Base-by-base conservation (phyloP, 805 yeast genomes). In the Zygosaccharomyces kombuchaensis region DNA sequence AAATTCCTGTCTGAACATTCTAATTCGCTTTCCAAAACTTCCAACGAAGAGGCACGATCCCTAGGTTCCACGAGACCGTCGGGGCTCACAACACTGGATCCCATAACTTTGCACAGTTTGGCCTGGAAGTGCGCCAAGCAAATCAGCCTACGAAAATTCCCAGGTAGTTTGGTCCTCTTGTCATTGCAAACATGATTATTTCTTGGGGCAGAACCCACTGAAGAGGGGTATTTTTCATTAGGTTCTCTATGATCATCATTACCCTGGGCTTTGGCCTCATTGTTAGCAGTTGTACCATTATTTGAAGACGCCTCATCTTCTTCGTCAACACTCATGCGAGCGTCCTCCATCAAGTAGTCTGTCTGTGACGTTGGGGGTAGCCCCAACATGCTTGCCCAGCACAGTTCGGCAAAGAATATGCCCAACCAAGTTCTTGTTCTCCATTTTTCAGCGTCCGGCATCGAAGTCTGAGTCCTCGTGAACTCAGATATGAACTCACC, bases 371-470 rank as follows among this genome's bases (percentile, higher is more conserved):
- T 81, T 1, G 96, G 90, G 1, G 97, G 97, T 41, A 90, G 68
- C 0, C 97, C 97, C 36, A 89, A 66, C 30, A 82, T 79, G 9
- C 95, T 84, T 3, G 95, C 83, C 93, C 96, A 87, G 59, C 88
- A 84, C 55, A 89, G 95, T 60, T 89, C 96, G 37, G 87, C 75
- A 59, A 89, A 84, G 63, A 85, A 90, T 3, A 87, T 84, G 2
- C 91, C 89, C 23, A 88, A 69, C 97, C 97, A 90, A 1, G 96
- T 80, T 54, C 96, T 72, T 1, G 96, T 88, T 63, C 97, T 76
- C 97, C 96, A 90, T 59, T 81, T 82, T 55, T 87, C 96, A 4
- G 96, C 91, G 65, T 90, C 88, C 0, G 91, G 91, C 65, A 89
- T 72, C 19, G 87, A 78, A 4, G 85, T 93, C 61, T 90, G 97